These are phyloP conservation scores for Boletus sp. DNA, from an alignment of 1,284 basidiomycete species.

Conservation along the genomic window DNA sequence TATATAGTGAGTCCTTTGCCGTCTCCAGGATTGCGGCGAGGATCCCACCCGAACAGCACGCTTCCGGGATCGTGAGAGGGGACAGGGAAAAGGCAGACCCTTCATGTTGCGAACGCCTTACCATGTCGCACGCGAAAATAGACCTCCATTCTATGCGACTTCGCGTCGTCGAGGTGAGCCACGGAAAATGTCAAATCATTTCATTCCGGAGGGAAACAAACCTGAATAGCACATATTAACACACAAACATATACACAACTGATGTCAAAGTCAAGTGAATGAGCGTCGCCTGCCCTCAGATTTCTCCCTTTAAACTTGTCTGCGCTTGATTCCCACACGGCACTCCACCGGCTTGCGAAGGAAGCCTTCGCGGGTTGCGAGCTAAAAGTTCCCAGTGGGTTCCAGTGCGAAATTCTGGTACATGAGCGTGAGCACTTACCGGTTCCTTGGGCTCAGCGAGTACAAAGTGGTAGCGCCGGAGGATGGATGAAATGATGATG, in stretches of 20 bases:
- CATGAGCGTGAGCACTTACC: slow-evolving; percentile 39
- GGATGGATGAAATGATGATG: slow-evolving; percentile 69
- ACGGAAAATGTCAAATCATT: background rate
- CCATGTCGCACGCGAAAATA: slow-evolving; percentile 18
- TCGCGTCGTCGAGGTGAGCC: background rate
- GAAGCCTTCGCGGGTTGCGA: slow-evolving; percentile 74
- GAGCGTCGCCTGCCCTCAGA: background rate
- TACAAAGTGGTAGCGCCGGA: slow-evolving; percentile 69
- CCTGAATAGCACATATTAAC: background rate
- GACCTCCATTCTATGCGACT: background rate
- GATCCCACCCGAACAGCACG: slow-evolving; percentile 7
- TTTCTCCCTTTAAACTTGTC: slow-evolving; percentile 17
- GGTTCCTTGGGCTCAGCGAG: slow-evolving; percentile 52
- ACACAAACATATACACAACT: slow-evolving; percentile 3
- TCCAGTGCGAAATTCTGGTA: slow-evolving; percentile 5
- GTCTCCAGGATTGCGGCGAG: background rate
- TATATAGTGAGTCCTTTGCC: slow-evolving; percentile 16
- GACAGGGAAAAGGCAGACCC: background rate
- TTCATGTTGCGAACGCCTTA: background rate
- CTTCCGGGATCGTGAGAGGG: slow-evolving; percentile 6
- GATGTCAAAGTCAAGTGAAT: background rate
- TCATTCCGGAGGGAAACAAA: slow-evolving; percentile 4
- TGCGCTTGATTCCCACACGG: slow-evolving; percentile 60
- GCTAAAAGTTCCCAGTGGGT: slow-evolving; percentile 42
- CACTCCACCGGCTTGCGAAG: slow-evolving; percentile 70